These are phyloP conservation scores for Torulaspora globosa DNA, from an alignment of 1,139 yeast genomes.

Conservation along the genomic window DNA sequence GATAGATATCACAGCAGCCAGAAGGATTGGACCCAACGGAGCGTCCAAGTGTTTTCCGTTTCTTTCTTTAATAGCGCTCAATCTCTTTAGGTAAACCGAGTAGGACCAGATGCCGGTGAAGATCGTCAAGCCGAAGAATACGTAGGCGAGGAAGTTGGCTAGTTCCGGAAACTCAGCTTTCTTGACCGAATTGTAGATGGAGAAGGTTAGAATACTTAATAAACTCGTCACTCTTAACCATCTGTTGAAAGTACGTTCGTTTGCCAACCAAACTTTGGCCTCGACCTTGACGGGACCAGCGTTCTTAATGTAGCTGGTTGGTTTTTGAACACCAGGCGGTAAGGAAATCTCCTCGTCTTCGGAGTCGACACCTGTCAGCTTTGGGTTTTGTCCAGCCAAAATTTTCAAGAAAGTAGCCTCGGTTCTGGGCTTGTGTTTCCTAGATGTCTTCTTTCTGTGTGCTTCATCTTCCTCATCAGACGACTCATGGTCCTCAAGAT, in stretches of 20 bases:
- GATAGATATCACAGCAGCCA: slow-evolving; percentile 63
- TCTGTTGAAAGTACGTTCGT: slow-evolving; percentile 92
- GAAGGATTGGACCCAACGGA: slow-evolving; percentile 78
- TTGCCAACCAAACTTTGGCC: slow-evolving; percentile 97
- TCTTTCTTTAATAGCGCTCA: slow-evolving; percentile 70
- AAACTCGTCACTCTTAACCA: slow-evolving; percentile 93
- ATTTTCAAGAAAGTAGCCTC: slow-evolving; percentile 31
- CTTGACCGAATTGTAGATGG: slow-evolving; percentile 73
- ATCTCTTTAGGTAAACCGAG: slow-evolving; percentile 64
- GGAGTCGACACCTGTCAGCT: slow-evolving; percentile 60
- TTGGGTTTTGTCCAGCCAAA: slow-evolving; percentile 37
- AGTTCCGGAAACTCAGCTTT: slow-evolving; percentile 54
- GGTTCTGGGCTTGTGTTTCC: slow-evolving; percentile 15
- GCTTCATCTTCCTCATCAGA: slow-evolving; percentile 40
- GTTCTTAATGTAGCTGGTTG: slow-evolving; percentile 72
- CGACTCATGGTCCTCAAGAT: slow-evolving; percentile 44
- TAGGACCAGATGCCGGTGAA: slow-evolving; percentile 91
- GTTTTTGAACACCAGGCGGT: slow-evolving; percentile 87
- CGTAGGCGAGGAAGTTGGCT: slow-evolving; percentile 66
- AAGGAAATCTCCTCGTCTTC: slow-evolving; percentile 84
- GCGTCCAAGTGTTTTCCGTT: slow-evolving; percentile 86
- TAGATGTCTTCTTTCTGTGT: slow-evolving; percentile 11
- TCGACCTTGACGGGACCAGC: slow-evolving; percentile 91
- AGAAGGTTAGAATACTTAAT: slow-evolving; percentile 79
- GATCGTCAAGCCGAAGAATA: slow-evolving; percentile 73